Conservation (phyloP, 306 rosid genomes). For the Castanea mollissima region DNA sequence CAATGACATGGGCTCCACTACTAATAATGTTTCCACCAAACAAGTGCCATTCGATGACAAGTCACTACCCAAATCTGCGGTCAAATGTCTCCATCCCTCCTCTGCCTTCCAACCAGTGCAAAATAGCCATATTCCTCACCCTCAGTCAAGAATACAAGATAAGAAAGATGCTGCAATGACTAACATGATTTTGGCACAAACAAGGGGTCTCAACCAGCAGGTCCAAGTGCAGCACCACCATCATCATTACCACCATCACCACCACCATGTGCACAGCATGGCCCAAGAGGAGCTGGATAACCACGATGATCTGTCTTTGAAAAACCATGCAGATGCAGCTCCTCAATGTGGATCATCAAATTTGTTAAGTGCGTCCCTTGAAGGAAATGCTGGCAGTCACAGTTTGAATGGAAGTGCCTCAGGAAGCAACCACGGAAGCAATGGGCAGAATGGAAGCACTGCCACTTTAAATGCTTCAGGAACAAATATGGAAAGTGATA, state of each 20-base stretch:
- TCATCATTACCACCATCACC: constrained; percentile 10
- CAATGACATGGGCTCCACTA: constrained; percentile 33
- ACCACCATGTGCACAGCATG: constrained; percentile 19
- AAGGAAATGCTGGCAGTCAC: neutral
- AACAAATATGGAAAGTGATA: constrained; percentile 2
- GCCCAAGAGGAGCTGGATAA: neutral
- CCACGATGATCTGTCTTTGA: neutral
- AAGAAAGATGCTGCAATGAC: constrained; percentile 10
- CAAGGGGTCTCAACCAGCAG: constrained; percentile 2
- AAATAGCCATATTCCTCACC: neutral
- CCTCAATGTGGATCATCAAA: neutral
- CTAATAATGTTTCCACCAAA: constrained; percentile 22
- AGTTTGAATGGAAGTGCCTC: constrained; percentile 11
- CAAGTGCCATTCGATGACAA: constrained; percentile 8
- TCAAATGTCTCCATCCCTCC: neutral
- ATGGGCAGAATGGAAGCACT: constrained; percentile 4
- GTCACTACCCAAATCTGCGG: neutral
- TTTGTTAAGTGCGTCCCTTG: neutral
- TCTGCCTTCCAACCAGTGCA: constrained; percentile 23
- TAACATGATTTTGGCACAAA: neutral
- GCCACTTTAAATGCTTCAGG: neutral
- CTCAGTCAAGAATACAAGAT: constrained; percentile 20
- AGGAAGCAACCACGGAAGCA: constrained; percentile 16
- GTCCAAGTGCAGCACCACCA: constrained; percentile 8
- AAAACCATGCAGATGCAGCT: neutral